Base-by-base conservation (phyloP, 23 red algal species). In the Agarophyton chilense region DNA sequence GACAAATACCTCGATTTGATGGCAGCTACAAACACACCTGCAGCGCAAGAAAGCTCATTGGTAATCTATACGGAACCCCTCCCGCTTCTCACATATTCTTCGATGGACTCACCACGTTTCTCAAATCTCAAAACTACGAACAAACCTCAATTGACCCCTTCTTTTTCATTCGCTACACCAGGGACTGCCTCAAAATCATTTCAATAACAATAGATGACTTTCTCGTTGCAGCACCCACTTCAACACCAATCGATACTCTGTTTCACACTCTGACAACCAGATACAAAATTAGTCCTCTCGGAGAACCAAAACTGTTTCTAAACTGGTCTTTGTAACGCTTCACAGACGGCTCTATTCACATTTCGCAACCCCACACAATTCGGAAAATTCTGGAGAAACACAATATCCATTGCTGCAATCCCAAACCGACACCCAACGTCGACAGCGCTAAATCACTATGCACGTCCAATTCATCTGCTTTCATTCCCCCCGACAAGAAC, bases 201-300 rank as follows among this genome's bases (percentile, higher is more conserved):
- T 31, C 21, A 65, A 61, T 53, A 1, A 84, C 46, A 39, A 84
- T 39, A 12, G 80, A 84, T 44, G 80, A 84, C 60, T 84, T 84
- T 19, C 22, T 84, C 18, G 38, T 19, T 2, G 36, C 54, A 19
- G 80, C 80, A 3, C 5, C 57, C 6, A 1, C 2, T 29, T 0
- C n/a, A 29, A 26, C 19, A 5, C 43, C 29, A 16, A 29, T 80
- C 24, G 82, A 75, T 34, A 45, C 17, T 9, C 33, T 87, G 19
- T 42, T 54, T 26, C 2, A 34, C 0, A 26, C 45, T 29, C 29
- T 72, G 10, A 31, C 1, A 12, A 0, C 22, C 1, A 87, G 57
- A 24, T 75, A 87, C 33, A 52, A 5, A 5, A 31, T 87, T 12
- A 52, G n/a, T 4, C 49, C 44, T 5, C 82, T 87, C 14, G 67